Base-by-base conservation (phyloP, 2,329 filamentous ascomycete species). In the Venturia pyrina region DNA sequence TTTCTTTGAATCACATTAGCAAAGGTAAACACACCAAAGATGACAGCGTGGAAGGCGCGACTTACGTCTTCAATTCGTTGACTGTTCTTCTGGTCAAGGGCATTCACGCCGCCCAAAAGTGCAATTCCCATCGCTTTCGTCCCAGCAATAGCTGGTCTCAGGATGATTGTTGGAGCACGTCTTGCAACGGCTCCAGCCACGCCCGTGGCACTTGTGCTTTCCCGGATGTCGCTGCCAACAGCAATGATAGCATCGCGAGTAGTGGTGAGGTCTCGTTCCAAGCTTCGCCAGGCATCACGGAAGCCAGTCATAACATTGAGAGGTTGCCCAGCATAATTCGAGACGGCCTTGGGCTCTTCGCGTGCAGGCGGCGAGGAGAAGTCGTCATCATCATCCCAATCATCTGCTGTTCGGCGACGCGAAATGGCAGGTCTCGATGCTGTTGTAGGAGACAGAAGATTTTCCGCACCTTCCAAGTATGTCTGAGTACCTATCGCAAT, bases 401-500 rank as follows among this genome's bases (percentile, higher is more conserved):
- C 76, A 34, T 75, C 71, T 32, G 72, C 71, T 5, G 64, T 37
- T n/a, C 61, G 59, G 6, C 60, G 53, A 21, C 34, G 48, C 24
- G 62, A 59, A n/a, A 8, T 21, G 19, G 28, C 7, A 37, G 53
- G 53, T 32, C 21, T 37, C 34, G 67, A 44, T 28, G 50, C 24
- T n/a, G 1, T 5, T 17, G 72, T 70, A 0, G 79, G 76, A 5
- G 77, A 76, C 48, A 97, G 82, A 68, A 97, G 82, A 21, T 86
- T 90, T 75, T 99, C 96, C 0, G 93, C 92, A 21, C 89, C 90
- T 73, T 96, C 89, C 1, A 99, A 84, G 19, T 93, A 87, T n/a
- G 89, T 95, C 72, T 98, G 95, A 3, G 96, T 96, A 43, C 95
- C 95, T 62, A 98, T 90, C 0, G 93, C 93, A 63, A 98, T 81